Evolutionary conservation across 2,329 filamentous ascomycete species (phyloP), one percentile per base, ranked within the genome.

Genomic region (Teratosphaeria zuluensis): DNA sequence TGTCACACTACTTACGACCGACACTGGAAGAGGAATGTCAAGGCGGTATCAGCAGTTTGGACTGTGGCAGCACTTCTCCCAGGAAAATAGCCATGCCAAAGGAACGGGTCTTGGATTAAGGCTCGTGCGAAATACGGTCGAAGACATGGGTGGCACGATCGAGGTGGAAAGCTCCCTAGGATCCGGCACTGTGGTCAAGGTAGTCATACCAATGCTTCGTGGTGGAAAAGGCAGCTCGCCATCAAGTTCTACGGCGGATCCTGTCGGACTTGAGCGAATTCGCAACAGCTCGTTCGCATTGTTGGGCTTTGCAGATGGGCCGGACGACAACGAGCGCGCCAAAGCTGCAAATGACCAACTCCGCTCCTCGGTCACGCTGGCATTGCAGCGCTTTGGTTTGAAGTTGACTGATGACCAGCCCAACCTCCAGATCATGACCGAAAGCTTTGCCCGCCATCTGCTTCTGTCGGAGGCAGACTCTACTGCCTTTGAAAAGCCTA

Each of bases 81-180:
- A 89, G 60, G 86, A 88, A 65, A 78, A 87, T 52, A 70, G 75
- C 0, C 71, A 88, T 1, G 76, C 80, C 0, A 78, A 80, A 0
- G 85, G 86, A 0, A 81, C 82, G 0, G 86, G 86, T 0, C 74
- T 89, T 0, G 86, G 86, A 0, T 69, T 89, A 28, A 84, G 81
- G 46, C 81, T 89, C 8, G 85, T 88, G 70, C 76, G 67, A 62
- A 71, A 60, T 14, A 81, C 89, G 6, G 80, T 87, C n/a, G 78
- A 81, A 52, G 79, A 82, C 31, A 72, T 88, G 0, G 78, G 79
- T 30, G 85, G 85, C 0, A 78, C 74, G 6, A 83, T 88, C 51
- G 77, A 81, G 8, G 77, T 88, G 35, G 76, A 61, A 24, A 83
- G 77, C 54, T 75, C 80, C 56, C 73, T 76, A 8, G 77, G 78